phyloP scores from a whole-genome alignment of 2,329 filamentous ascomycete species.

The Fusarium oligoseptatum region DNA sequence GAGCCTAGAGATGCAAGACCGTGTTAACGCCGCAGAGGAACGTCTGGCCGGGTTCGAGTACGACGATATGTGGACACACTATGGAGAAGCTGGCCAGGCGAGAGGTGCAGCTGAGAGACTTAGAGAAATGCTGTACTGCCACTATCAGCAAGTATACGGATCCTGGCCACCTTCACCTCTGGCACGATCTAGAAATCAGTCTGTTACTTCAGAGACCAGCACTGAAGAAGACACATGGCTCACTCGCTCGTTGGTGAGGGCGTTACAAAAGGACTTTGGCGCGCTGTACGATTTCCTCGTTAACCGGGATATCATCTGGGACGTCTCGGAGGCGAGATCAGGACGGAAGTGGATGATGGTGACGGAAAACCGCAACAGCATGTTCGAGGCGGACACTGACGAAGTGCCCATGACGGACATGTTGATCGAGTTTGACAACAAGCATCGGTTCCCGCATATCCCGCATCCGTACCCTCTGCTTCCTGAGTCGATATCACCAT shows the following conservation, averaged over 20 bases:
- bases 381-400: conserved; percentile 62
- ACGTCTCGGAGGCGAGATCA: conserved; percentile 70
- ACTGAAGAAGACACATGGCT: conserved; percentile 69
- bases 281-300: conserved; percentile 79
- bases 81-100: conserved; percentile 61
- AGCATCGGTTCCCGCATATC: conserved; percentile 73
- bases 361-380: conserved; percentile 58
- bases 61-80: conserved; percentile 69
- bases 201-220: conserved; percentile 32
- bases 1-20: conserved; percentile 71
- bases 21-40: conserved; percentile 73
- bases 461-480: conserved; percentile 76
- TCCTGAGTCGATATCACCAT: conserved; percentile 63
- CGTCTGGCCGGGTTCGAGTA: conserved; percentile 72
- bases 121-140: conserved; percentile 69
- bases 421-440: conserved; percentile 74
- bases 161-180: conserved; percentile 74
- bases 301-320: conserved; percentile 75
- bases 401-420: conserved; percentile 76
- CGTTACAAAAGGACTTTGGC: conserved; percentile 75
- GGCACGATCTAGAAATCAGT: conserved; percentile 11
- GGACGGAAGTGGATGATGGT: conserved; percentile 76
- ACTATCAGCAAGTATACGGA: conserved; percentile 70
- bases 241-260: conserved; percentile 67
- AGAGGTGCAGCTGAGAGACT: conserved; percentile 70